phyloP scores from a whole-genome alignment of 257 asterid species.

The Solanum clarkiae region DNA sequence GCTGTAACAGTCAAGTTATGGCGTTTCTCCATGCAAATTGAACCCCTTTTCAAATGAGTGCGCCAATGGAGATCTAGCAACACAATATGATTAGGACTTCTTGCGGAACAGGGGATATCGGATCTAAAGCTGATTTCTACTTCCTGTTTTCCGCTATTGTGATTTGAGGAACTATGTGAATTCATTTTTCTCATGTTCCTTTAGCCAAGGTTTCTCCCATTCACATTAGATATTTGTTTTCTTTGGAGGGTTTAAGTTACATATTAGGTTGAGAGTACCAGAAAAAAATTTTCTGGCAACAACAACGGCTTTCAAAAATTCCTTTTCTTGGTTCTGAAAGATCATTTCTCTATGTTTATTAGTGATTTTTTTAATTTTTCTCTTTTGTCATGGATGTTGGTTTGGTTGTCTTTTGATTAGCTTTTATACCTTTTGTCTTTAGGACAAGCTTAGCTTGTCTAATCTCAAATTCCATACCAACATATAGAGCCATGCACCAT shows the following conservation, averaged over 20 bases:
- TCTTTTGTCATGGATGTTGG: neutral
- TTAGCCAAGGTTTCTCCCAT: neutral
- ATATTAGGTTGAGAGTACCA: neutral
- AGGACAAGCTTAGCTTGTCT: neutral
- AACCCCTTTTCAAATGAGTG: neutral
- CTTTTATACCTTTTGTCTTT: neutral
- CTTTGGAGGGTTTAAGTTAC: neutral
- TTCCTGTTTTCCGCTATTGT: neutral
- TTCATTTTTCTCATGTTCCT: neutral
- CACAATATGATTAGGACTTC: neutral
- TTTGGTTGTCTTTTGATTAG: neutral
- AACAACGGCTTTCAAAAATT: neutral
- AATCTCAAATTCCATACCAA: neutral
- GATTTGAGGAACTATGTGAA: neutral
- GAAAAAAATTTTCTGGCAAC: neutral
- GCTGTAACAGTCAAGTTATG: neutral
- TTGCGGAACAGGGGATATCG: neutral
- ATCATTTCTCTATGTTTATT: neutral
- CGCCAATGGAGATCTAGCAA: neutral
- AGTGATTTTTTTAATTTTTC: neutral
- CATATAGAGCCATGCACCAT: neutral
- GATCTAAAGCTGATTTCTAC: neutral
- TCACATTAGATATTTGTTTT: neutral
- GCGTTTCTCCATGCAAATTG: neutral
- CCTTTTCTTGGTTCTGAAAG: neutral